Percentiles rank a stretch among this genome's conserved stretches.
These are phyloP conservation scores for Penicillium sp. DNA, from an alignment of 2,329 filamentous ascomycete species.

Conservation along the genomic window DNA sequence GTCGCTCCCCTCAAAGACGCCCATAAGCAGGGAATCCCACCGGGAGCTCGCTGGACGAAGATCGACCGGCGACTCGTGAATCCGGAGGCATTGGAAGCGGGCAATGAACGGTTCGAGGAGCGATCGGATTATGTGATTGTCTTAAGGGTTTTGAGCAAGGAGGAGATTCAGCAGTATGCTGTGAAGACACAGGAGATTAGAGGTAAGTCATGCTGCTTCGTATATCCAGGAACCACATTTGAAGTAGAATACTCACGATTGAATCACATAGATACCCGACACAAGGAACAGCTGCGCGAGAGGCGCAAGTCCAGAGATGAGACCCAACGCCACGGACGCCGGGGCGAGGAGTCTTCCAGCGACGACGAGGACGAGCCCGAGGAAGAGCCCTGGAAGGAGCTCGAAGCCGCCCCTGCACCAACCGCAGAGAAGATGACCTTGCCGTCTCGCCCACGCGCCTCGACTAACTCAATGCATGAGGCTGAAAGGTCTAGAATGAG, in stretches of 20 bases:
- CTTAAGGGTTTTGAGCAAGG: slow-evolving; percentile 71
- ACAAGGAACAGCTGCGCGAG: slow-evolving; percentile 30
- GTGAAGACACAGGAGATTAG: slow-evolving; percentile 70
- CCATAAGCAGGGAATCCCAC: slow-evolving; percentile 61
- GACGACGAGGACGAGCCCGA: slow-evolving; percentile 32
- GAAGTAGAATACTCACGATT: slow-evolving; percentile 10
- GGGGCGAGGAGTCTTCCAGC: slow-evolving; percentile 26
- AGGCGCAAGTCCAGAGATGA: slow-evolving; percentile 39
- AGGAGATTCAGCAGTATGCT: slow-evolving; percentile 83
- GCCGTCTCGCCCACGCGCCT: slow-evolving; percentile 14
- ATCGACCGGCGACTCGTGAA: slow-evolving; percentile 83
- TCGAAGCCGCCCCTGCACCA: slow-evolving; percentile 25
- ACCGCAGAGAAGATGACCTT: slow-evolving; percentile 10
- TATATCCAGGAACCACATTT: neutral
- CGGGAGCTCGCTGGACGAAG: slow-evolving; percentile 84
- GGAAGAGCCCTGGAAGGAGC: slow-evolving; percentile 23
- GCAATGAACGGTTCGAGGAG: slow-evolving; percentile 86
- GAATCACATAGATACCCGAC: slow-evolving; percentile 26
- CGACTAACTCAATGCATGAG: slow-evolving; percentile 10
- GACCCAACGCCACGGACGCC: slow-evolving; percentile 30
- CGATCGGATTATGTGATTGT: slow-evolving; percentile 92
- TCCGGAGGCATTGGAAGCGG: slow-evolving; percentile 71
- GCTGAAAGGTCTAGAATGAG: slow-evolving; percentile 6
- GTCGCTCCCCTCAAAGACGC: slow-evolving; percentile 90
- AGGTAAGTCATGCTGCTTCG: slow-evolving; percentile 46